Base-by-base conservation (phyloP, 257 asterid species). In the Solanum habrochaites region DNA sequence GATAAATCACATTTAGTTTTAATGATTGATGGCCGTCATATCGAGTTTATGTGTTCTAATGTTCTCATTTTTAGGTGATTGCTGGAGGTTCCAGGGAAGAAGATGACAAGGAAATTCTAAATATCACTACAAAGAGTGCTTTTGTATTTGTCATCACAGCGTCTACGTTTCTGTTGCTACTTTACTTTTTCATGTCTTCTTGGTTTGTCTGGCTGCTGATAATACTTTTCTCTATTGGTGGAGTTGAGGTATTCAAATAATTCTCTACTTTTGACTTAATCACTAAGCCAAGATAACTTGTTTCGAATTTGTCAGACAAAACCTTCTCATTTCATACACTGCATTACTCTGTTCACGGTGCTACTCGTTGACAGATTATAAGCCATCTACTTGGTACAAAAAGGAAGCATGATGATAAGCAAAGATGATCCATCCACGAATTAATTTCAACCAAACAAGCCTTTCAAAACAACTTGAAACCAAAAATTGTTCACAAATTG, bases 191-290 rank as follows among this genome's bases (percentile, higher is more conserved):
- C 90, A 97, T 97, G 99, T 96, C 99, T 4, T 86, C 98, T 66
- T 97, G 99, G 99, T 95, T 97, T 89, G 93, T 96, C 89, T 97
- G 98, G 99, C 90, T 97, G 94, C 96, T 97, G 73, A 96, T 97
- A 49, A 89, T 94, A 83, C 95, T 97, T 89, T 97, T 97, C 93
- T 92, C 98, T 93, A 89, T 97, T 67, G 99, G 99, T 58, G 99
- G 98, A 82, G 86, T 97, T 91, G 98, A 97, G 99, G 99, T 97
- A 95, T 87, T 86, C 69, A 88, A 64, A 85, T 85, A 86, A 42
- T 52, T 87, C 58, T 87, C 86, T 81, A 64, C 85, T 37, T 73
- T 25, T 32, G 47, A 71, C 39, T 73, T 40, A 25, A 71, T 85
- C 81, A 29, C 71, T 37, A 47, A 31, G 72, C 83, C 64, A 85